Evolutionary conservation across 306 rosid genomes (phyloP).

Genomic region (Trifolium dubium): DNA sequence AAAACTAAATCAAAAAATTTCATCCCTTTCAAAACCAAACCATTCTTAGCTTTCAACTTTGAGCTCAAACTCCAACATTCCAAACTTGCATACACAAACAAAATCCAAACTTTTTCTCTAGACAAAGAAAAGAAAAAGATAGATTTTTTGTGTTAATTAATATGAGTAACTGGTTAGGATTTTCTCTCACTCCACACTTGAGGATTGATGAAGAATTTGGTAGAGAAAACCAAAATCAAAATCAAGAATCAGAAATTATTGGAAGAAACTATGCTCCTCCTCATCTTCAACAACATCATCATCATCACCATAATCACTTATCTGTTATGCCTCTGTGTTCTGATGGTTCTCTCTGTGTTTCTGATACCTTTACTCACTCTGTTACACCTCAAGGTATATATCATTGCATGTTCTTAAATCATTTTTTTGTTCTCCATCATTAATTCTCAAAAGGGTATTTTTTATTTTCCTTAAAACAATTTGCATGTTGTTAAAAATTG

Average conservation of each 20-base stretch:
- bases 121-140: neutral
- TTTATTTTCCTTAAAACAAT: neutral
- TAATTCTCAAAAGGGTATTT: slow-evolving; percentile 3
- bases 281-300: slow-evolving; percentile 28
- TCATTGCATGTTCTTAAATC: slow-evolving; percentile 38
- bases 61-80: slow-evolving; percentile 62
- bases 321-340: slow-evolving; percentile 87
- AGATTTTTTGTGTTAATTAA: neutral
- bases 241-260: slow-evolving; percentile 43
- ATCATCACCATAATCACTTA: slow-evolving; percentile 46
- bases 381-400: slow-evolving; percentile 58
- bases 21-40: slow-evolving; percentile 41
- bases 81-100: slow-evolving; percentile 49
- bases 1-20: neutral
- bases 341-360: slow-evolving; percentile 87
- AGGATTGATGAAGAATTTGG: slow-evolving; percentile 76
- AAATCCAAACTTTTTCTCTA: slow-evolving; percentile 19
- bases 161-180: slow-evolving; percentile 95
- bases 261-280: slow-evolving; percentile 11
- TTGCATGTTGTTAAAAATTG: slow-evolving; percentile 47
- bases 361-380: slow-evolving; percentile 54
- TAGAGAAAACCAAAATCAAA: slow-evolving; percentile 55
- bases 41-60: slow-evolving; percentile 59
- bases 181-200: slow-evolving; percentile 91
- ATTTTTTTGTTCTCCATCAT: neutral